A percentile compares a stretch with the other conserved stretches of the same genome.
Evolutionary conservation across 768 basidiomycete genomes (phyloP).

Genomic region (Rhizopogon rudus): DNA sequence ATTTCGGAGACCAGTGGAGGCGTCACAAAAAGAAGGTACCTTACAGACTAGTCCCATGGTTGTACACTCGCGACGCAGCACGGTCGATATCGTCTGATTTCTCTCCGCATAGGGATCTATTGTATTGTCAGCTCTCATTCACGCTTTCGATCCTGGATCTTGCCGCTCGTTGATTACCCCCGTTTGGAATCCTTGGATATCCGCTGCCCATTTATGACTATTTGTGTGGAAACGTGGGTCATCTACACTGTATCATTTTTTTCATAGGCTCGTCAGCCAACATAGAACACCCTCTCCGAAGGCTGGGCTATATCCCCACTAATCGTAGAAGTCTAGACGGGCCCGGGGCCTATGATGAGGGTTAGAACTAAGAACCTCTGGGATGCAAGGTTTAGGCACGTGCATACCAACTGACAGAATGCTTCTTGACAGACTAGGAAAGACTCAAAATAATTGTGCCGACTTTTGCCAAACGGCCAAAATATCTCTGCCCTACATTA

Average conservation of each 20-base stretch:
- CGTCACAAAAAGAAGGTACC: neutral
- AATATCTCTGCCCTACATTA: too few relatives aligned
- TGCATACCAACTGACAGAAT: too few relatives aligned
- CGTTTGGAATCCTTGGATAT: slow-evolving; percentile 9
- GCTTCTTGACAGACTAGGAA: too few relatives aligned
- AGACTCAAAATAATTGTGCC: too few relatives aligned
- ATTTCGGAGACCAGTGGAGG: slow-evolving; percentile 9
- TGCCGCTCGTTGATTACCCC: neutral
- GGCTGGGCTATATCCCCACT: too few relatives aligned
- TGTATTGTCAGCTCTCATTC: slow-evolving; percentile 23
- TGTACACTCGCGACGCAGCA: slow-evolving; percentile 6
- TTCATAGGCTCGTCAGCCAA: neutral
- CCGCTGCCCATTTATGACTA: slow-evolving; percentile 13
- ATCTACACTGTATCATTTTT: slow-evolving; percentile 26
- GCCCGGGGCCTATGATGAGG: too few relatives aligned
- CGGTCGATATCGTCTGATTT: slow-evolving; percentile 14
- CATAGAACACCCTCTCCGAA: neutral
- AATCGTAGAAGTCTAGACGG: too few relatives aligned
- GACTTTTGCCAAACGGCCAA: too few relatives aligned
- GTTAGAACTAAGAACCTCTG: too few relatives aligned
- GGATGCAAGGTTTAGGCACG: too few relatives aligned
- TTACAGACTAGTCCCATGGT: slow-evolving; percentile 2
- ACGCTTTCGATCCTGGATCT: neutral
- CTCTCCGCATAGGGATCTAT: slow-evolving; percentile 1
- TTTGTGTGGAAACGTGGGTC: slow-evolving; percentile 18